These are phyloP conservation scores for Aspergillus sp. DNA, from an alignment of 2,329 filamentous ascomycete genomes.

Conservation along the genomic window DNA sequence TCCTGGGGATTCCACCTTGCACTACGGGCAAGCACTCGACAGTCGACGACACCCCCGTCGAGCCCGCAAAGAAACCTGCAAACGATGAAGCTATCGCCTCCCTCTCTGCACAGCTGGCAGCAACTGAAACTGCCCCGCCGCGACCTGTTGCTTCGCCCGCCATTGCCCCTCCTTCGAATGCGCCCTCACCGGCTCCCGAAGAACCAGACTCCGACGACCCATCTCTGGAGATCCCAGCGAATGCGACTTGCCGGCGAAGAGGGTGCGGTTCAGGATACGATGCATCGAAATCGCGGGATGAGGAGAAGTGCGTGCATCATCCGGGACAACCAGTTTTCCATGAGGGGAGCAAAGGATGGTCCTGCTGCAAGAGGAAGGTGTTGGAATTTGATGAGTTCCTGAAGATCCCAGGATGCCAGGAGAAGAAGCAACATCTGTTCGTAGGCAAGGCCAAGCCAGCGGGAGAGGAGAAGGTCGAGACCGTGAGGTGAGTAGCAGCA, in stretches of 20 bases:
- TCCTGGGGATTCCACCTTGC: constrained; percentile 87
- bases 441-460: constrained; percentile 64
- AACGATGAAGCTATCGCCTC: constrained; percentile 16
- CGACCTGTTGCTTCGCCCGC: constrained; percentile 22
- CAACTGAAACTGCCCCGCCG: constrained; percentile 8
- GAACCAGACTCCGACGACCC: constrained; percentile 89
- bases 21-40: constrained; percentile 89
- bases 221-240: constrained; percentile 65
- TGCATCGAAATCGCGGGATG: constrained; percentile 55
- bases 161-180: constrained; percentile 24
- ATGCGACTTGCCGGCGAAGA: constrained; percentile 70
- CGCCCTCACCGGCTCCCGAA: constrained; percentile 37
- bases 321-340: constrained; percentile 91
- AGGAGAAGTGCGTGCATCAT: constrained; percentile 80
- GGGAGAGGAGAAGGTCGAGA: constrained; percentile 71
- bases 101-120: too few species aligned
- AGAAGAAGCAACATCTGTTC: constrained; percentile 77
- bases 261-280: constrained; percentile 65
- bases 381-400: constrained; percentile 98
- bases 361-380: constrained; percentile 91
- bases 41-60: constrained; percentile 65
- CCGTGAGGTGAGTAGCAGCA: constrained; percentile 59
- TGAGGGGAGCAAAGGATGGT: constrained; percentile 96
- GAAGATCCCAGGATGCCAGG: constrained; percentile 87
- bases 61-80: constrained; percentile 34